Evolutionary conservation across 192 early-diverging fungal species (phyloP), one percentile per base, ranked within the genome.

Genomic region (Helicostylum pulchrum): DNA sequence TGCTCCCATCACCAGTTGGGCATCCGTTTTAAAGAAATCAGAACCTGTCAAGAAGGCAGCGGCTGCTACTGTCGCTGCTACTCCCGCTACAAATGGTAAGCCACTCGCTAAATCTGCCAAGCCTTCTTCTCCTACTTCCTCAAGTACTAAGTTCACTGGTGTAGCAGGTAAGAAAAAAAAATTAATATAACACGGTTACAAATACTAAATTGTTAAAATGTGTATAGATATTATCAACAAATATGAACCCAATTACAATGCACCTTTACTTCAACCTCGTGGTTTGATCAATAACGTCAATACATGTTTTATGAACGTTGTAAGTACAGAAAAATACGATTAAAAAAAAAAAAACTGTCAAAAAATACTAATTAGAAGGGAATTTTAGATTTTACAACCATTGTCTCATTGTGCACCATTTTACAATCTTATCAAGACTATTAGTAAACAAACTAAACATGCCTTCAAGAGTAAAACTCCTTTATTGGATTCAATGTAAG

Each of bases 251-350:
- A 70, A 70, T 0, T 79, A 73, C 44, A 42, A 65, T 2, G 71
- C 59, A 17, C 62, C 71, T 19, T 62, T 83, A 31, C 70, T 91
- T 39, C 82, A 88, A 61, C 95, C 97, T 12, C 87, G 97, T 30
- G 97, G 97, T 2, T 82, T 99, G 43, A 86, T 95, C 55, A 99
- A 99, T 74, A 91, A 85, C 53, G 96, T 95, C 32, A 99, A 99
- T 76, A 96, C 90, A 81, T 99, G 97, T 77, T 99, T 95, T 70
- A 93, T 98, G 90, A 99, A 98, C 71, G 92, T 90, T 44, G 91
- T 97, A 82, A 34, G 74, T 68, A 64, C 10, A 7, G n/a, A 44
- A 49, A 7, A 52, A 21, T n/a, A 21, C 3, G 4, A 23, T 3
- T 21, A 34, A 34, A 2, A 32, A 23, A 54, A 32, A 15, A 11